A percentile compares a stretch with the other conserved stretches of the same genome.
Conservation (phyloP, 371 early-diverging fungal species). For the Mucor irregularis region DNA sequence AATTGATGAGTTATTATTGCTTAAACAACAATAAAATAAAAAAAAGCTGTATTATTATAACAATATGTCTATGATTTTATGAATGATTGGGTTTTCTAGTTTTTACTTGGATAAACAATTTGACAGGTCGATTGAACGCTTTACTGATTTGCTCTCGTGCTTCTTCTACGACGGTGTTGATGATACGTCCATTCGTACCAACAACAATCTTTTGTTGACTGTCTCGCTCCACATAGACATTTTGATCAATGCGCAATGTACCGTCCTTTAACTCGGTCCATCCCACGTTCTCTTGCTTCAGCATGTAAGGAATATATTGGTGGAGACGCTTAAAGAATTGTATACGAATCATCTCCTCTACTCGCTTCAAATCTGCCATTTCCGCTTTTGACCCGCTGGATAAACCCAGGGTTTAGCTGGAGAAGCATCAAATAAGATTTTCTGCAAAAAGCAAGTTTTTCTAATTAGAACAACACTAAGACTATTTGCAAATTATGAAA, state of each 20-base stretch:
- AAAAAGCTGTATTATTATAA: not conserved
- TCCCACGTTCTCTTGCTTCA: constrained; percentile 66
- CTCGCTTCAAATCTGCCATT: constrained; percentile 64
- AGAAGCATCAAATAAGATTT: constrained; percentile 44
- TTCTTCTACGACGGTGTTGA: constrained; percentile 47
- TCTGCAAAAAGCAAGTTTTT: not conserved
- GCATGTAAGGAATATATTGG: constrained; percentile 67
- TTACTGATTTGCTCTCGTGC: constrained; percentile 43
- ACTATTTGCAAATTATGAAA: not conserved
- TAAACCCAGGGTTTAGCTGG: constrained; percentile 62
- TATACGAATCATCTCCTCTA: constrained; percentile 74
- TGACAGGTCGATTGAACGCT: constrained; percentile 47
- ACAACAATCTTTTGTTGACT: constrained; percentile 61
- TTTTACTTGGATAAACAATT: constrained; percentile 59
- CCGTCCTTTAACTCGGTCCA: constrained; percentile 62
- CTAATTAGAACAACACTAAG: too few relatives aligned
- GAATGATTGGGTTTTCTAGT: constrained; percentile 20
- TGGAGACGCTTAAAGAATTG: constrained; percentile 63
- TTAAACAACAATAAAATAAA: constrained; percentile 11
- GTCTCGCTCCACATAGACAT: constrained; percentile 48
- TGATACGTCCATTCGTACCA: constrained; percentile 50
- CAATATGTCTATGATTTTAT: not conserved
- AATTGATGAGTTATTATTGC: constrained; percentile 36
- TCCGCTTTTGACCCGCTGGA: constrained; percentile 61
- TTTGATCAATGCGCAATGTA: constrained; percentile 57